phyloP scores from a whole-genome alignment of 805 yeast species.

The Wickerhamomyces bisporus region DNA sequence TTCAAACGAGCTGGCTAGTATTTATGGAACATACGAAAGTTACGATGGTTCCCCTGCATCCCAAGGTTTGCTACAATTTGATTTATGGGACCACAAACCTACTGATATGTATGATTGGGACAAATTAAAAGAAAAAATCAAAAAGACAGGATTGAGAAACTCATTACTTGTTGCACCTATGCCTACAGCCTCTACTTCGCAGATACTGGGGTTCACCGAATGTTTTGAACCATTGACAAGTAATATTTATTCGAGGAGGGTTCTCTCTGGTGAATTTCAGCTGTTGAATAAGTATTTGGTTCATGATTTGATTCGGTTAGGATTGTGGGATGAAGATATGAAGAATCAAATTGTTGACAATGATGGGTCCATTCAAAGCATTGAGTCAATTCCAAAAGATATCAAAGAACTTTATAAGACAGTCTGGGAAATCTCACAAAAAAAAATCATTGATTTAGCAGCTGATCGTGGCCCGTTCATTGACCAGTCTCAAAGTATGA shows the following conservation, averaged over 20 bases:
- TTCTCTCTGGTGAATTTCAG: constrained; percentile 90
- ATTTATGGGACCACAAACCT: constrained; percentile 79
- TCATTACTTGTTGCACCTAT: constrained; percentile 88
- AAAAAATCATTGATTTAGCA: constrained; percentile 76
- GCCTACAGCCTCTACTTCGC: constrained; percentile 99
- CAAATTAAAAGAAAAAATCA: constrained; percentile 51
- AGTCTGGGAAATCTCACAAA: constrained; percentile 95
- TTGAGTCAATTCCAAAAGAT: constrained; percentile 68
- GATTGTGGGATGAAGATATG: constrained; percentile 77
- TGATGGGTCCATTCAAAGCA: constrained; percentile 81
- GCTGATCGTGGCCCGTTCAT: constrained; percentile 78
- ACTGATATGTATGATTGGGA: constrained; percentile 88
- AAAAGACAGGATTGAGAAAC: constrained; percentile 70
- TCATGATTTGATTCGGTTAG: constrained; percentile 74
- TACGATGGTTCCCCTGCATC: constrained; percentile 90
- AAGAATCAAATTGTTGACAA: constrained; percentile 70
- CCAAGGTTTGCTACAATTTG: constrained; percentile 77
- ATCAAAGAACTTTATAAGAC: constrained; percentile 81
- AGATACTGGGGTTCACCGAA: constrained; percentile 88
- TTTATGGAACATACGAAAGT: constrained; percentile 63
- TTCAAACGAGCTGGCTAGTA: constrained; percentile 73
- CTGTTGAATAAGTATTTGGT: constrained; percentile 83
- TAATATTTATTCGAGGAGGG: constrained; percentile 86
- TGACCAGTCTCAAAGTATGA: constrained; percentile 90
- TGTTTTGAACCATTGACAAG: constrained; percentile 97